These are phyloP conservation scores for Suhomyces maxii DNA, from an alignment of 1,139 yeast species.

Conservation along the genomic window DNA sequence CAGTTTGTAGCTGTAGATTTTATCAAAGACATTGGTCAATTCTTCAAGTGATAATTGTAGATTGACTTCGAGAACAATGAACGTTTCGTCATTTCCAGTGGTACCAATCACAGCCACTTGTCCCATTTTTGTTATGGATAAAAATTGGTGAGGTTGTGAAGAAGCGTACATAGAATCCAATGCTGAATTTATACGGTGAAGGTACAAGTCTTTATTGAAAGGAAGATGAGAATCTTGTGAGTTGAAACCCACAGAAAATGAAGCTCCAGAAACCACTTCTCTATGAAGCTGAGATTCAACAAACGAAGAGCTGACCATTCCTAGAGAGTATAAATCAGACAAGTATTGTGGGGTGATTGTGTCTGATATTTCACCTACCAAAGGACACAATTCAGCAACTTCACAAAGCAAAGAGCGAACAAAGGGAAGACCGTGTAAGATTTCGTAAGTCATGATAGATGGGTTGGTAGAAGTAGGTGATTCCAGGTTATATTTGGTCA, in stretches of 20 bases:
- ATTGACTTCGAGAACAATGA: conserved; percentile 32
- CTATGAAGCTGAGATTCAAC: conserved; percentile 48
- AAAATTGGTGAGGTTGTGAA: conserved; percentile 40
- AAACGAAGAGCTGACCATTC: conserved; percentile 35
- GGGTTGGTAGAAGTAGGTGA: conserved; percentile 11
- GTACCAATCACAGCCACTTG: conserved; percentile 48
- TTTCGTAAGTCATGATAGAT: conserved; percentile 34
- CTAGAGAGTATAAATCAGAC: conserved; percentile 43
- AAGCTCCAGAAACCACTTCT: conserved; percentile 46
- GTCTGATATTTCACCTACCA: conserved; percentile 44
- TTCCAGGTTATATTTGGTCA: conserved; percentile 26
- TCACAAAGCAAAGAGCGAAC: conserved; percentile 39
- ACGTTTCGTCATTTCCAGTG: conserved; percentile 46
- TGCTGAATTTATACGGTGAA: conserved; percentile 32
- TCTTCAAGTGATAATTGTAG: conserved; percentile 17
- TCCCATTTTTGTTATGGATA: conserved; percentile 45
- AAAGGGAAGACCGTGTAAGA: conserved; percentile 40
- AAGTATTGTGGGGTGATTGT: conserved; percentile 49
- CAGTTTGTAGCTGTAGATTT: conserved; percentile 21
- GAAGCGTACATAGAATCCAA: conserved; percentile 45
- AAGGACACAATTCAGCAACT: conserved; percentile 35
- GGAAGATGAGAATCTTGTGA: conserved; percentile 24
- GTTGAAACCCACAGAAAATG: conserved; percentile 45
- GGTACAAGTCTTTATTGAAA: conserved; percentile 24
- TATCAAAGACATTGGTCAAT: conserved; percentile 17